Evolutionary conservation across 768 basidiomycete genomes (phyloP).

Genomic region (Naganishia friedmannii): DNA sequence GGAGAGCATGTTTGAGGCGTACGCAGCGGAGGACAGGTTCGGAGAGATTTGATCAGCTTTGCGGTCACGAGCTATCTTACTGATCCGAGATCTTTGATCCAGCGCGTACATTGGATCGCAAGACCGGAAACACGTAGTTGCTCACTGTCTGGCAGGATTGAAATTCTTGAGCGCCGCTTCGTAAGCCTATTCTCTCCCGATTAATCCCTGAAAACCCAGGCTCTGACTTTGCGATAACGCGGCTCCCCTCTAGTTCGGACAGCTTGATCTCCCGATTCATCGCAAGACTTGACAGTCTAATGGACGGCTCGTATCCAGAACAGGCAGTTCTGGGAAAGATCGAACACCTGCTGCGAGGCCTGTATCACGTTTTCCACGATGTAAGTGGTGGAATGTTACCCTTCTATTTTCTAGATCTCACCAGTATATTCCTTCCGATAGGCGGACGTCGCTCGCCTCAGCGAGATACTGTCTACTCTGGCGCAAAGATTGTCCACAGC

Average conservation of each 20-base stretch:
- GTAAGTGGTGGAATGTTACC: background rate
- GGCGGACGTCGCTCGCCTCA: background rate
- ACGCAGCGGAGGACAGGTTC: slow-evolving; percentile 25
- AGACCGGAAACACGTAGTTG: slow-evolving; percentile 17
- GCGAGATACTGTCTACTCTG: slow-evolving; percentile 8
- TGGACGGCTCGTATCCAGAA: slow-evolving; percentile 19
- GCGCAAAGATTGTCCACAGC: slow-evolving; percentile 1
- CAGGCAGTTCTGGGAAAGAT: slow-evolving; percentile 10
- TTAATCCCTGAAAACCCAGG: background rate
- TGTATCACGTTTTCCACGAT: slow-evolving; percentile 18
- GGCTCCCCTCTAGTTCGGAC: background rate
- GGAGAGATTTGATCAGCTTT: background rate
- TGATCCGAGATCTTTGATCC: background rate
- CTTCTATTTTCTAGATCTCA: no score
- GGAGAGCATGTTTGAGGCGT: slow-evolving; percentile 28
- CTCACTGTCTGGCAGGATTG: slow-evolving; percentile 9
- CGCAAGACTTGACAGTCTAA: slow-evolving; percentile 7
- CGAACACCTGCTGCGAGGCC: slow-evolving; percentile 17
- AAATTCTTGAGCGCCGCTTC: background rate
- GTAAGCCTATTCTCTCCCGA: background rate
- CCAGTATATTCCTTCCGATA: background rate
- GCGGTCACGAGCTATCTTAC: background rate
- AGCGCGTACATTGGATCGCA: slow-evolving; percentile 7
- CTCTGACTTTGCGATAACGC: no score
- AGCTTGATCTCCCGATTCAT: slow-evolving; percentile 9